Base-by-base conservation (phyloP, 2,329 filamentous ascomycete genomes). In the Ceratocystiopsis brevicomis region DNA sequence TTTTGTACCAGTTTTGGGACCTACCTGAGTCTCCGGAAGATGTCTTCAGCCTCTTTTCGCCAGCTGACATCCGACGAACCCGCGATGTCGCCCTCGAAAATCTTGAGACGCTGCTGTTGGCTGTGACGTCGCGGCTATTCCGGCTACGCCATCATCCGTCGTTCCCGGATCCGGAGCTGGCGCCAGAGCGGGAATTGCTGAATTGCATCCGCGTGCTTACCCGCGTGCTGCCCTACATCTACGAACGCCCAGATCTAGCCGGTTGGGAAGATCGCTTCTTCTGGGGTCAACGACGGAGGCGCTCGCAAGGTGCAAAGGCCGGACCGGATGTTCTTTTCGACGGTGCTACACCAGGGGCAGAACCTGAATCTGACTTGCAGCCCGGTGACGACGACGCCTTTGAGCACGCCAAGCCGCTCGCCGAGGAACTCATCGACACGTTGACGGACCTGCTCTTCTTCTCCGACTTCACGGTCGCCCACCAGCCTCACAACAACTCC, bases 201-300 rank as follows among this genome's bases (percentile, higher is more conserved):
- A 98, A 98, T 62, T 98, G 90, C 59, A 78, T 98, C 54, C 76
- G 90, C 32, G 76, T 96, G 40, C 69, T 98, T 42, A 96, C 88
- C 14, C 76, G 90, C 14, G 65, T 98, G 40, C 67, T 98, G 25
- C 90, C 90, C 6, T 98, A 83, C 56, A 60, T 98, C 19, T 95
- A 95, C 59, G 90, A 98, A 60, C 79, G 79, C 42, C 87, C 95
- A 38, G 71, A 79, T 43, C 63, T 98, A 41, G 73, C 80, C 48
- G 61, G 68, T 51, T 98, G 90, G 90, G 86, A 96, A 56, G 80
- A 93, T 49, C 76, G 71, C 48, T 94, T 98, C 69, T 95, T 98
- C 56, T 96, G 90, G 90, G 70, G 73, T 1, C 66, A 72, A 39
- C 70, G 85, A 51, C 73, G 74, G 59, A 86, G 78, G 61, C 76